A percentile compares a stretch with the other conserved stretches of the same genome.
These are phyloP conservation scores for Alternaria infectoria DNA, from an alignment of 2,329 filamentous ascomycete species.

Conservation along the genomic window DNA sequence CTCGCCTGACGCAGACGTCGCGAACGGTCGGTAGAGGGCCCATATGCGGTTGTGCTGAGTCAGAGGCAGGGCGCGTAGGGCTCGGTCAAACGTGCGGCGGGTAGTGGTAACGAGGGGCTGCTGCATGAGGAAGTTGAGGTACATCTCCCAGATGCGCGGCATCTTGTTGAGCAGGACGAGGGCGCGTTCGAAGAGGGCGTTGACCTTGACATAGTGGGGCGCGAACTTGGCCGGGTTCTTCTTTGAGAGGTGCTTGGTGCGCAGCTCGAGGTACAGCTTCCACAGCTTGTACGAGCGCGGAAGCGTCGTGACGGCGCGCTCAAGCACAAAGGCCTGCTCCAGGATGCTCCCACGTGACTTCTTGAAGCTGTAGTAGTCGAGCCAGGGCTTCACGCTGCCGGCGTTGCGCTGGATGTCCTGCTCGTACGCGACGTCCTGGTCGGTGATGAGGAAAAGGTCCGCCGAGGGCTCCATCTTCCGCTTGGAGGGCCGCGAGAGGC, in stretches of 20 bases:
- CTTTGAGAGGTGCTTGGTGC: conserved; percentile 78
- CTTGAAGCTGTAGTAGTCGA: conserved; percentile 93
- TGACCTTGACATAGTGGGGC: conserved; percentile 89
- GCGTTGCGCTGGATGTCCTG: conserved; percentile 89
- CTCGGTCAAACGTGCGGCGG: conserved; percentile 87
- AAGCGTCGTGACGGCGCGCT: conserved; percentile 86
- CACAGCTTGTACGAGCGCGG: conserved; percentile 97
- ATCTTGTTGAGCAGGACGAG: conserved; percentile 97
- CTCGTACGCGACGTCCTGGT: conserved; percentile 94
- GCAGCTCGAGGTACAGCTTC: conserved; percentile 93
- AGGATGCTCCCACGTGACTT: conserved; percentile 80
- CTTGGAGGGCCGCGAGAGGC: conserved; percentile 43
- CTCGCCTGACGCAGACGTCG: conserved; percentile 85
- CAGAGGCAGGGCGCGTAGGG: conserved; percentile 86
- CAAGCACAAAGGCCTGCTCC: conserved; percentile 87
- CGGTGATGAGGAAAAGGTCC: conserved; percentile 63
- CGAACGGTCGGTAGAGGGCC: conserved; percentile 89
- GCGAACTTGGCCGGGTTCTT: conserved; percentile 82
- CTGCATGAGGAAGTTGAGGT: conserved; percentile 84
- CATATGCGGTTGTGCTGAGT: conserved; percentile 97
- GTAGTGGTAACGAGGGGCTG: conserved; percentile 92
- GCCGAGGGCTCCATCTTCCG: conserved; percentile 43
- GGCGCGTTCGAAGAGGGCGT: conserved; percentile 90
- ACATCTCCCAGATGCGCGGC: conserved; percentile 98
- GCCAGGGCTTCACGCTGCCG: conserved; percentile 89